These are phyloP conservation scores for Apiosordaria backusii DNA, from an alignment of 495 filamentous ascomycete species.

Conservation along the genomic window DNA sequence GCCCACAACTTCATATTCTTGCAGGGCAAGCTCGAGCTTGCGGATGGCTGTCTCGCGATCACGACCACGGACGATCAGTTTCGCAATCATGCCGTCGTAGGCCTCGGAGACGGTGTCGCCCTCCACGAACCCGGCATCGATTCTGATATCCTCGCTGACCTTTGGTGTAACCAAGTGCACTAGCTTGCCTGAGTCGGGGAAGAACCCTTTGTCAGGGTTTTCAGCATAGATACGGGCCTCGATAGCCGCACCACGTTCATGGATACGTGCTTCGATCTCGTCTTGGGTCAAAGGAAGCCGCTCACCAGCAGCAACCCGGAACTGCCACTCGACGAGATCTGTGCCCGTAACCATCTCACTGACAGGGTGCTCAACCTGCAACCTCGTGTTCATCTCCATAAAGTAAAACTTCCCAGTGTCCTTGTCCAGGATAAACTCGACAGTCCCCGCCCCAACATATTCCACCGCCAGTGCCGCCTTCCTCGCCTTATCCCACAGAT, in stretches of 20 bases:
- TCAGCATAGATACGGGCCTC: slow-evolving; percentile 97
- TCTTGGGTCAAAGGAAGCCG: slow-evolving; percentile 81
- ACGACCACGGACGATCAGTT: slow-evolving; percentile 85
- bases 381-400: slow-evolving; percentile 93
- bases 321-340: slow-evolving; percentile 95
- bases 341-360: slow-evolving; percentile 96
- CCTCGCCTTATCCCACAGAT: slow-evolving; percentile 91
- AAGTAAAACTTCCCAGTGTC: slow-evolving; percentile 94
- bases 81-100: slow-evolving; percentile 99
- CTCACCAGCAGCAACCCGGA: slow-evolving; percentile 84
- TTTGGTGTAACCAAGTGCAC: slow-evolving; percentile 74
- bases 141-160: slow-evolving; percentile 67
- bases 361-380: slow-evolving; percentile 97
- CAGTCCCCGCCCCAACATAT: slow-evolving; percentile 94
- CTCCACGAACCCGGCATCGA: slow-evolving; percentile 87
- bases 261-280: slow-evolving; percentile 73
- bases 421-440: slow-evolving; percentile 98
- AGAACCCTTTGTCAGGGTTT: slow-evolving; percentile 83
- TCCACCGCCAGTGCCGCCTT: slow-evolving; percentile 86
- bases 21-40: slow-evolving; percentile 75
- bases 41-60: slow-evolving; percentile 77
- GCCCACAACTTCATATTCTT: slow-evolving; percentile 89
- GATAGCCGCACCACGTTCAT: slow-evolving; percentile 76
- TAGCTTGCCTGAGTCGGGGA: slow-evolving; percentile 88
- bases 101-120: slow-evolving; percentile 93